Evolutionary conservation across 805 yeast genomes (phyloP).

Genomic region (Candida manassasensis): DNA sequence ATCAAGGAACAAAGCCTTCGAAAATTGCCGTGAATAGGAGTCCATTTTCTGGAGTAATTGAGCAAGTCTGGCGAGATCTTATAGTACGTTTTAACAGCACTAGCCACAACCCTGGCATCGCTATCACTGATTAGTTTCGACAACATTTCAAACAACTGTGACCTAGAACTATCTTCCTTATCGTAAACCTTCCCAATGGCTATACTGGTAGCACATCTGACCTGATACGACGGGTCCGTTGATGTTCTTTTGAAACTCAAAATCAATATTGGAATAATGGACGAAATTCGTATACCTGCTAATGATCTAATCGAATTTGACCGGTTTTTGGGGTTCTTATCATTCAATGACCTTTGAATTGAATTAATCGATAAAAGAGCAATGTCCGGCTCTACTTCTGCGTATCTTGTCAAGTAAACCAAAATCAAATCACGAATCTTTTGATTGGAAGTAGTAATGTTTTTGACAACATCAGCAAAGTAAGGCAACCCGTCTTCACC

Average conservation of each 20-base stretch:
- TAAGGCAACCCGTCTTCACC: conserved; percentile 39
- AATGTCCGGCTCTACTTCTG: conserved; percentile 82
- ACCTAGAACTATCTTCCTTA: conserved; percentile 36
- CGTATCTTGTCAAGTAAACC: conserved; percentile 67
- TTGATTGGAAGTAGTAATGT: conserved; percentile 61
- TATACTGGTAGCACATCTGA: conserved; percentile 73
- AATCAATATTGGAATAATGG: conserved; percentile 73
- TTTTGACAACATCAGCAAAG: conserved; percentile 88
- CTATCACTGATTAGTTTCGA: conserved; percentile 57
- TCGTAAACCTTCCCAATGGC: conserved; percentile 59
- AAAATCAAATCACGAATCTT: conserved; percentile 74
- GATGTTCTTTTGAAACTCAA: conserved; percentile 66
- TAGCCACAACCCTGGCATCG: conserved; percentile 61
- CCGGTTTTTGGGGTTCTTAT: conserved; percentile 62
- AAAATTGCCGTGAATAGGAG: conserved; percentile 66
- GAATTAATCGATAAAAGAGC: conserved; percentile 88
- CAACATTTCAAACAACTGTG: conserved; percentile 49
- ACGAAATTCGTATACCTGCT: conserved; percentile 77
- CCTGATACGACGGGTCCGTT: conserved; percentile 70
- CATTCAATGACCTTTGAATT: conserved; percentile 76
- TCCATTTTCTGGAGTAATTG: conserved; percentile 40
- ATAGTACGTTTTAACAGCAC: conserved; percentile 57
- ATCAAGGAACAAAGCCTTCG: conserved; percentile 50
- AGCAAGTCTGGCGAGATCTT: conserved; percentile 40
- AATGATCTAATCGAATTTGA: conserved; percentile 73